Evolutionary conservation across 2,329 filamentous ascomycete species (phyloP), one percentile per base, ranked within the genome.

Genomic region (Emergomyces pasteurianus): DNA sequence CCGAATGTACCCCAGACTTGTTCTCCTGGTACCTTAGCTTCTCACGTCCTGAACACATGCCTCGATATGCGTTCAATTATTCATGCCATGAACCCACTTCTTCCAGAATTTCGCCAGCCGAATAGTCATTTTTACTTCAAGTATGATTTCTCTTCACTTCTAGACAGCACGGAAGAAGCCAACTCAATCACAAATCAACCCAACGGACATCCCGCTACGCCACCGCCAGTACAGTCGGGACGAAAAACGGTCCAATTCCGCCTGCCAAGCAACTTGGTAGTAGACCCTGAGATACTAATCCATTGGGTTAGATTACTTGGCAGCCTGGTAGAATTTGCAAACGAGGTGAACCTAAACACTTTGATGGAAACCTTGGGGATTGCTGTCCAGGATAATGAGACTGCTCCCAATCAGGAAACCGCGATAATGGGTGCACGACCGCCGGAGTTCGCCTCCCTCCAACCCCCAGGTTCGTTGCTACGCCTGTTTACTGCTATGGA

Each of bases 181-280:
- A 23, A 56, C 47, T 42, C 12, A 28, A 31, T 12, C 50, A 31
- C 43, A 23, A 40, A 26, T 42, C 23, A 47, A 18, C n/a, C 21
- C 34, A 54, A 50, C 18, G 38, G 4, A 14, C 43, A 34, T 21
- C n/a, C 28, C 21, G 38, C 36, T 23, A 18, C 38, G 10, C n/a
- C 43, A 52, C 8, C 36, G 46, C 16, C 52, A 9, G 7, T 7
- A 12, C 31, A 23, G 10, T 50, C 58, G 8, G 64, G 60, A 57
- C 58, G 60, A 55, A 64, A 63, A 58, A 64, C 63, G 3, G 38
- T 65, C 23, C 61, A 64, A 54, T 65, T 65, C 55, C 60, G 61
- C 21, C 61, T 63, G 21, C 61, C 60, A 28, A 47, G 52, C 31
- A 62, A 60, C 10, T 23, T 54, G 54, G 63, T 63, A 18, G 16